A percentile compares a stretch with the other conserved stretches of the same genome.
These are phyloP conservation scores for Blastobotrys parvus DNA, from an alignment of 805 yeast genomes.

Conservation along the genomic window DNA sequence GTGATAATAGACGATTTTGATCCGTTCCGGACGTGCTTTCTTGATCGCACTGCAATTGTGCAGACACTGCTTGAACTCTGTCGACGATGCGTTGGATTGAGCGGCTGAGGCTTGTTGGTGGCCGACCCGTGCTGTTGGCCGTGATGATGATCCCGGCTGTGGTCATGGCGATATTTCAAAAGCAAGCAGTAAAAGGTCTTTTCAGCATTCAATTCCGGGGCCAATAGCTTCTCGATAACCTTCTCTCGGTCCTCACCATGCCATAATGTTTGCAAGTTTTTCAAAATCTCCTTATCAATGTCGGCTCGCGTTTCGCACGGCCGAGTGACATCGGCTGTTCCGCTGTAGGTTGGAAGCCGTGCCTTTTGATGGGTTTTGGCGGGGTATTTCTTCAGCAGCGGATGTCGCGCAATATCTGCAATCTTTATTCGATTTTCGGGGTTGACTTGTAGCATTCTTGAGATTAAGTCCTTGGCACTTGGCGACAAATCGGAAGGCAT, in stretches of 20 bases:
- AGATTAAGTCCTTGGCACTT: constrained; percentile 82
- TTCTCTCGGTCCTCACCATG: constrained; percentile 59
- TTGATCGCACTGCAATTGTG: not conserved
- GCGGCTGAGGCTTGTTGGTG: constrained; percentile 1
- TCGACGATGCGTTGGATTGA: not conserved
- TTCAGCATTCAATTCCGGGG: constrained; percentile 58
- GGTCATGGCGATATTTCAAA: constrained; percentile 66
- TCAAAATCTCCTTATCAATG: constrained; percentile 65
- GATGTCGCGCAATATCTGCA: constrained; percentile 69
- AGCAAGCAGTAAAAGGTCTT: constrained; percentile 73
- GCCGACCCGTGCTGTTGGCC: constrained; percentile 1
- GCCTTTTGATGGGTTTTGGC: constrained; percentile 1
- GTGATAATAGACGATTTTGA: constrained; percentile 18
- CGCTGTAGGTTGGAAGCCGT: constrained; percentile 14
- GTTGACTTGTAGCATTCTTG: constrained; percentile 71
- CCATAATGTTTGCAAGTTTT: constrained; percentile 70
- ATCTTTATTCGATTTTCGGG: constrained; percentile 76
- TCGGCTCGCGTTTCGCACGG: constrained; percentile 35
- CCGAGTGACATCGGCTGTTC: constrained; percentile 20
- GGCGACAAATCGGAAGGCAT: constrained; percentile 73
- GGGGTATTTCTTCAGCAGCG: constrained; percentile 65
- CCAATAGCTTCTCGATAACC: constrained; percentile 45
- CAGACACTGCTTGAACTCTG: constrained; percentile 1
- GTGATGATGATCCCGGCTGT: constrained; percentile 24
- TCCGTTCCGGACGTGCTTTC: constrained; percentile 14